These are phyloP conservation scores for Aspergillus fumigatus DNA, from an alignment of 2,329 filamentous ascomycete species.

Conservation along the genomic window DNA sequence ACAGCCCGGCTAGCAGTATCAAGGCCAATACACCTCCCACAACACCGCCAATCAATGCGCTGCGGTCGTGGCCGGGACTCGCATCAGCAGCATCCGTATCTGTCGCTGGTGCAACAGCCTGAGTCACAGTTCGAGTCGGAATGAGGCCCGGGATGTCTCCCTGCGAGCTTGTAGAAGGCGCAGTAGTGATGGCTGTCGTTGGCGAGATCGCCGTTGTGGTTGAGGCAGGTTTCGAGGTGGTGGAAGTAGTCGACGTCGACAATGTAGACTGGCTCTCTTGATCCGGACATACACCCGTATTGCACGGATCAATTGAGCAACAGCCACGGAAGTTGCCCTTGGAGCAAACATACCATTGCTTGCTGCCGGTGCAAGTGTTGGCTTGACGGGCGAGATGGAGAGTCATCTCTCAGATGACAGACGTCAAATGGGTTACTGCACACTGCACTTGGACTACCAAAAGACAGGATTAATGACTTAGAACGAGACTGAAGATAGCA, in stretches of 20 bases:
- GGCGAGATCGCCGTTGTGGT: background rate
- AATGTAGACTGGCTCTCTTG: slow-evolving; percentile 3
- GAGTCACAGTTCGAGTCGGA: background rate
- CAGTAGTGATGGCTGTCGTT: background rate
- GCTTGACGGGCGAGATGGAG: slow-evolving; percentile 7
- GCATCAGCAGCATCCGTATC: background rate
- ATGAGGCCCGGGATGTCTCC: slow-evolving; percentile 1
- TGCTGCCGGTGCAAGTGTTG: slow-evolving; percentile 13
- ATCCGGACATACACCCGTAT: slow-evolving; percentile 25
- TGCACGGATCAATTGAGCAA: slow-evolving; percentile 31
- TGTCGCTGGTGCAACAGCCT: background rate
- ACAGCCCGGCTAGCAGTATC: slow-evolving; percentile 7
- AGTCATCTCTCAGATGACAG: slow-evolving; percentile 3
- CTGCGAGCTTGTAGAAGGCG: background rate
- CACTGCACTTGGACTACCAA: background rate
- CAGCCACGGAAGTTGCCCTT: slow-evolving; percentile 25
- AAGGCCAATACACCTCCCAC: slow-evolving; percentile 13
- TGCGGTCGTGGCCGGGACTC: background rate
- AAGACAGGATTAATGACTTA: background rate
- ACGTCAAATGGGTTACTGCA: background rate
- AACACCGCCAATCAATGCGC: slow-evolving; percentile 21
- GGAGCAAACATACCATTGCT: slow-evolving; percentile 26
- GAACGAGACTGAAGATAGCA: background rate
- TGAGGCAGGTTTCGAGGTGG: background rate
- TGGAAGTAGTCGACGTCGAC: slow-evolving; percentile 1